phyloP scores from a whole-genome alignment of 441 rosid species.

The Aquilaria agallochum region DNA sequence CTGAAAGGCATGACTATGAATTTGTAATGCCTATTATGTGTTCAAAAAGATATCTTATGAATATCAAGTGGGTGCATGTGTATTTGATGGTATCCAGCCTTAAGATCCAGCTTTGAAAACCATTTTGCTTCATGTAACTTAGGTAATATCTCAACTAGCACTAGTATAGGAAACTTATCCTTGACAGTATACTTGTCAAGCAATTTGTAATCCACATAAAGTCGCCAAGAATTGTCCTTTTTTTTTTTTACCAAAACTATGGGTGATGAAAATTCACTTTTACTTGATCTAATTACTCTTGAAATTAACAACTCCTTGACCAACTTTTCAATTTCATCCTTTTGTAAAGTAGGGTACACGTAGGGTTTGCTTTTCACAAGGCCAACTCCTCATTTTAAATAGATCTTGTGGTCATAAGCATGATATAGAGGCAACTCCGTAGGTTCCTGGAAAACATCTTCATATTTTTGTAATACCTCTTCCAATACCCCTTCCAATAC shows the following conservation, averaged over 20 bases:
- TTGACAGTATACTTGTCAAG: neutral
- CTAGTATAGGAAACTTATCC: conserved; percentile 1
- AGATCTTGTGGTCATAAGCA: neutral
- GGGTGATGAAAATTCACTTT: neutral
- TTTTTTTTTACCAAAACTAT: neutral
- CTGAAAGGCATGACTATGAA: conserved; percentile 11
- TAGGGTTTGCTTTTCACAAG: neutral
- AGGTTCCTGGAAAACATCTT: neutral
- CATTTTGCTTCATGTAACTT: neutral
- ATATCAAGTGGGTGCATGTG: neutral
- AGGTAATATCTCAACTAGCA: neutral
- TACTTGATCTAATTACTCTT: neutral
- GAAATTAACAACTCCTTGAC: neutral
- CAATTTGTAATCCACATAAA: neutral
- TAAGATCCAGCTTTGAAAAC: conserved; percentile 1
- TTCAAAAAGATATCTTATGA: neutral
- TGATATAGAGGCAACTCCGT: neutral
- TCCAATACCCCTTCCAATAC: neutral
- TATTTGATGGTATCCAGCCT: conserved; percentile 8
- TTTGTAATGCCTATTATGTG: neutral
- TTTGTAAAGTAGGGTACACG: neutral
- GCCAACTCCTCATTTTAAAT: neutral
- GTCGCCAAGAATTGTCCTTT: neutral
- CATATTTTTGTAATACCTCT: neutral
- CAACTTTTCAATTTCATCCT: neutral